Base-by-base conservation (phyloP, 2,329 filamentous ascomycete species). In the Fusarium torreyae region DNA sequence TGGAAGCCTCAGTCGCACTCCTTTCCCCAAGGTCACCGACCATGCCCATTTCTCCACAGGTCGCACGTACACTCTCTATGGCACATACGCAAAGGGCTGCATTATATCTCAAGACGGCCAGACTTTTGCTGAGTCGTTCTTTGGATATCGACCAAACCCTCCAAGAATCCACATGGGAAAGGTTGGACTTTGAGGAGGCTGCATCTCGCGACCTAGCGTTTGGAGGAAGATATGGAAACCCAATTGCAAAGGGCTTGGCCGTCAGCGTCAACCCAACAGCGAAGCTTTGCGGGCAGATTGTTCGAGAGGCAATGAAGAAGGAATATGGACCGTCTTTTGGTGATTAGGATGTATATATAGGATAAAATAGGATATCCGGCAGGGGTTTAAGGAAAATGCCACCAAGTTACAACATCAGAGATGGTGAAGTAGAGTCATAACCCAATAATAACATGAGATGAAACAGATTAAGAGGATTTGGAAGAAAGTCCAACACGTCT, bases 31-130 rank as follows among this genome's bases (percentile, higher is more conserved):
- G 79, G 1, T 84, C 81, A 1, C 76, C 84, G 3, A 81, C 81
- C 24, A 80, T 83, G 2, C 80, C 86, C 15, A 81, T 94, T 34
- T 93, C 91, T 3, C 84, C 88, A 8, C 86, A 89, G 52, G 87
- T 88, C 31, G 89, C 88, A 13, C 89, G 87, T 59, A 90, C 91
- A 0, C 80, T 95, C 10, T 88, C 90, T 3, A 88, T 90, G 69
- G 89, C 91, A 6, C 88, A 92, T 72, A 94, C 91, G 0, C 92
- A 94, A 77, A 86, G 91, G 49, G 92, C 87, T 5, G 88, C 88
- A 34, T 80, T 92, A 36, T 90, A 90, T 70, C 85, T 89, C 66
- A 82, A 83, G 68, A 89, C 88, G 2, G 83, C 86, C 58, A 91
- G 88, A 71, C 74, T 86, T 51, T 67, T 83, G 39, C 54, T 72